Conservation (phyloP, 2,329 filamentous ascomycete genomes). For the Penicillium sp. region DNA sequence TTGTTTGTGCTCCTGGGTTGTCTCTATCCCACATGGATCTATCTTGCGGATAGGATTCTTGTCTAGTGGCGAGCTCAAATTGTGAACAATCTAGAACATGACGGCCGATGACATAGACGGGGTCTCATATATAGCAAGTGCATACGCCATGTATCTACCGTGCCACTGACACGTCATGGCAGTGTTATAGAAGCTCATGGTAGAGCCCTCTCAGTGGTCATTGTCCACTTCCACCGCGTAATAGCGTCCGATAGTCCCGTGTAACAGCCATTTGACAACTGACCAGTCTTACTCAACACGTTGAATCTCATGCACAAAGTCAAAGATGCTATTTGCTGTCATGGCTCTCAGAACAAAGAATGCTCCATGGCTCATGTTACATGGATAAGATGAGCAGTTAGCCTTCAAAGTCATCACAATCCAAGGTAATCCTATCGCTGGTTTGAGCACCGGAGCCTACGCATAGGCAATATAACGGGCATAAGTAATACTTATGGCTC, state of each 20-base stretch:
- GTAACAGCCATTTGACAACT: slow-evolving; percentile 1
- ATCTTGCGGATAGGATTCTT: background rate
- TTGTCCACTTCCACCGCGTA: slow-evolving; percentile 6
- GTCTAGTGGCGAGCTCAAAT: slow-evolving; percentile 9
- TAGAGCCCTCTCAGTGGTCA: background rate
- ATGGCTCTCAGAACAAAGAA: slow-evolving; percentile 11
- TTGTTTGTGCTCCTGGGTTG: background rate
- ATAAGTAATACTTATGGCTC: background rate
- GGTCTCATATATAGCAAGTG: background rate
- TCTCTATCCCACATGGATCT: background rate
- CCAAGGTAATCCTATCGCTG: background rate
- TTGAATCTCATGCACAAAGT: slow-evolving; percentile 46
- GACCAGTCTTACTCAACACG: slow-evolving; percentile 35
- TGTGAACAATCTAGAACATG: slow-evolving; percentile 11
- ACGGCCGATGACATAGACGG: slow-evolving; percentile 17
- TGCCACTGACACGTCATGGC: slow-evolving; percentile 18
- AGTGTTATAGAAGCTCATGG: background rate
- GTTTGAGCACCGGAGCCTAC: no score
- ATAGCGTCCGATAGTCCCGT: slow-evolving; percentile 18
- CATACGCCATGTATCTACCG: background rate
- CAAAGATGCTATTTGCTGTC: slow-evolving; percentile 43
- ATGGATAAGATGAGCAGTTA: slow-evolving; percentile 10
- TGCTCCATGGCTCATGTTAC: slow-evolving; percentile 35
- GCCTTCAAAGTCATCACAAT: background rate
- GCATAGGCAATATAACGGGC: no score